Percentiles rank a stretch among this genome's conserved stretches.
phyloP scores from a whole-genome alignment of 768 basidiomycete genomes.

The Tulasnella sp. region DNA sequence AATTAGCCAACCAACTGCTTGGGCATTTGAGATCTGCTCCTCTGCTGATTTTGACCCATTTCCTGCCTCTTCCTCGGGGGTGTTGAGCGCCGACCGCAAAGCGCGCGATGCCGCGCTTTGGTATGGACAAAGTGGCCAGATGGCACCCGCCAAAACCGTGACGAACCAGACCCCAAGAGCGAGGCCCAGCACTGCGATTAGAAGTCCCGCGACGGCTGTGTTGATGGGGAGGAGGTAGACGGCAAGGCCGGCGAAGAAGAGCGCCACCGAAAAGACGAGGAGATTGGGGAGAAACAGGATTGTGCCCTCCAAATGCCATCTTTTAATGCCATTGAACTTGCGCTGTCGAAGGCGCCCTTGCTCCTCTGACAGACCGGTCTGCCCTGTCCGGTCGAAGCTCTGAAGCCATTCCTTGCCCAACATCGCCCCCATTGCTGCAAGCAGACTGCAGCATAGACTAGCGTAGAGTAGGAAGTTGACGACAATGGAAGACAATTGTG shows the following conservation, averaged over 20 bases:
- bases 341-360: not conserved
- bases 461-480: not conserved
- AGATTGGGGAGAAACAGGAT: not conserved
- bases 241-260: not conserved
- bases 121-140: not conserved
- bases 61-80: too few species aligned
- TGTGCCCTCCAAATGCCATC: not conserved
- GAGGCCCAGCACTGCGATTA: not conserved
- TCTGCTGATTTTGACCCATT: too few species aligned
- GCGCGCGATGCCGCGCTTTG: too few species aligned
- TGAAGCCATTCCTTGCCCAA: not conserved
- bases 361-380: not conserved
- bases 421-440: not conserved
- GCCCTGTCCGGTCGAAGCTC: not conserved
- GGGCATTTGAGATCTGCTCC: not conserved
- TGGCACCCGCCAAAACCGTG: not conserved
- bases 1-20: not conserved
- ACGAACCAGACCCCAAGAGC: not conserved
- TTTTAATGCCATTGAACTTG: not conserved
- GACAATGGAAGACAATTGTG: not conserved
- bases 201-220: not conserved
- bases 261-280: not conserved
- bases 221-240: not conserved
- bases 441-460: not conserved
- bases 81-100: too few species aligned